These are phyloP conservation scores for Coemansia sp. DNA, from an alignment of 192 early-diverging fungal genomes.

Conservation along the genomic window DNA sequence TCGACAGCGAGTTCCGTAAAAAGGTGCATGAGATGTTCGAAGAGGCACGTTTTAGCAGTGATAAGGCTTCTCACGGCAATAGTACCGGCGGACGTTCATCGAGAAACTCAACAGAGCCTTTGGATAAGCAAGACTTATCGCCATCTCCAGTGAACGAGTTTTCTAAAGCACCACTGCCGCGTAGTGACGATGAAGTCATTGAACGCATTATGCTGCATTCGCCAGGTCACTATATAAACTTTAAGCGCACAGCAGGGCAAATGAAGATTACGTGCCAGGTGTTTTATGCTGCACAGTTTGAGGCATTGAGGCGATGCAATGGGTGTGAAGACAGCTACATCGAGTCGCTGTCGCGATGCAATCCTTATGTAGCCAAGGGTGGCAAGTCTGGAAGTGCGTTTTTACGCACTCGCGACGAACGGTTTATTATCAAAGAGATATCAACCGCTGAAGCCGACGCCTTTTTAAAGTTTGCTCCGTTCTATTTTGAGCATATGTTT, in stretches of 20 bases:
- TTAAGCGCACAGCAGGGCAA: constrained; percentile 68
- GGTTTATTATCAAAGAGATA: constrained; percentile 89
- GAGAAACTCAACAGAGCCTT: not conserved
- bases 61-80: constrained; percentile 7
- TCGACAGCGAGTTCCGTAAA: constrained; percentile 52
- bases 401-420: constrained; percentile 86
- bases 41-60: constrained; percentile 13
- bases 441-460: constrained; percentile 81
- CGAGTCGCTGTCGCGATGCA: constrained; percentile 83
- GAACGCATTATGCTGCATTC: constrained; percentile 39
- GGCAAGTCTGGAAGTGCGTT: constrained; percentile 93
- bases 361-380: constrained; percentile 78
- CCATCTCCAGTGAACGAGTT: constrained; percentile 34
- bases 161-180: constrained; percentile 8
- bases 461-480: constrained; percentile 84
- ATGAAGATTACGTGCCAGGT: constrained; percentile 85
- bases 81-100: not conserved
- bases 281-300: constrained; percentile 91
- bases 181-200: constrained; percentile 18
- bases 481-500: constrained; percentile 80
- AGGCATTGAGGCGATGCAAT: constrained; percentile 78
- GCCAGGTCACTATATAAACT: constrained; percentile 37
- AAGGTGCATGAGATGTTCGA: constrained; percentile 40
- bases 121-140: not conserved
- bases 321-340: constrained; percentile 81